Percentiles rank a stretch among this genome's conserved stretches.
Conservation (phyloP, 768 basidiomycete genomes). For the Hirschioporus abietinus region DNA sequence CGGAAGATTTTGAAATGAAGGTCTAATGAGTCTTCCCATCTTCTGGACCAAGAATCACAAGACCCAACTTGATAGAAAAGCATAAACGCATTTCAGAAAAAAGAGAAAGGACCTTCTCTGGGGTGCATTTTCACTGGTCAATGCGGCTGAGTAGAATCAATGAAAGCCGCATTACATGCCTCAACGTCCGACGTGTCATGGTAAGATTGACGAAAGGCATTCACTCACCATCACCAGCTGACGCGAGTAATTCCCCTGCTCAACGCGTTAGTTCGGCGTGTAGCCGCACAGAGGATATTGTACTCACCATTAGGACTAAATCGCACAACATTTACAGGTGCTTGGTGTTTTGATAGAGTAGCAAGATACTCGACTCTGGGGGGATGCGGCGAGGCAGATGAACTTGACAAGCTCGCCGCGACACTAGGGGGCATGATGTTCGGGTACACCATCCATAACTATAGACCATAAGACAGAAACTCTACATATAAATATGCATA, state of each 20-base stretch:
- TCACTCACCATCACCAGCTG: conserved; percentile 89
- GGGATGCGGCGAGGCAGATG: conserved; percentile 39
- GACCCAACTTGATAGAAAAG: background rate
- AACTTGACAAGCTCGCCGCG: conserved; percentile 33
- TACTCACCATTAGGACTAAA: conserved; percentile 88
- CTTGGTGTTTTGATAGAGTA: conserved; percentile 88
- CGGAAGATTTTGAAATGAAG: no score
- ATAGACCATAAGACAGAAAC: background rate
- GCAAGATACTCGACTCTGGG: conserved; percentile 97
- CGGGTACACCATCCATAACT: conserved; percentile 96
- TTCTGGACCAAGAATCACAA: background rate
- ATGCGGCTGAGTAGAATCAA: background rate
- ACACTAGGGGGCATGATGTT: conserved; percentile 71
- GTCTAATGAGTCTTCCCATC: no score
- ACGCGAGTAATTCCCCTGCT: conserved; percentile 85
- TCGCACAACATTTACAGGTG: conserved; percentile 92
- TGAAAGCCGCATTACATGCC: background rate
- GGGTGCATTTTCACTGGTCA: background rate
- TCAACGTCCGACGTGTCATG: background rate
- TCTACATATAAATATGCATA: conserved; percentile 4
- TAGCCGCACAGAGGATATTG: conserved; percentile 10
- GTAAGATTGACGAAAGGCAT: background rate
- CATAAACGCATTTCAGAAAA: no score
- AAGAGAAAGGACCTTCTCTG: background rate
- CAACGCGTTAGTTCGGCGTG: conserved; percentile 6